Evolutionary conservation across 768 basidiomycete genomes (phyloP), one percentile per base, ranked within the genome.

Genomic region (Russula vinacea): DNA sequence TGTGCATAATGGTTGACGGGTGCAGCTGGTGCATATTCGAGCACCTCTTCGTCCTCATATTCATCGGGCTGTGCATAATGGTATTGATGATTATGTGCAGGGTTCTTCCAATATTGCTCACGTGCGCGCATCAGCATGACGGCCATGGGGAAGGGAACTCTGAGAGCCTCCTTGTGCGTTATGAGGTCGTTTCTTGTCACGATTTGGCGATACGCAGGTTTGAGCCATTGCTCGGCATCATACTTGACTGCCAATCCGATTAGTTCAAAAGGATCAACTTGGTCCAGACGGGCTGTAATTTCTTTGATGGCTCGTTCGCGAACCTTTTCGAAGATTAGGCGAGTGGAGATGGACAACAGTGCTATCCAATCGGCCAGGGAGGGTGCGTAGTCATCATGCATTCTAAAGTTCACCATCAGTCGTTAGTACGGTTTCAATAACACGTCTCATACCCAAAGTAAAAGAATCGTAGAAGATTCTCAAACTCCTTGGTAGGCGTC

Each of bases 161-260:
- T 56, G n/a, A 16, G 37, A 7, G 60, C 54, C 16, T 65, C 64
- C 56, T 24, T 19, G 8, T 61, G 54, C 6, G 49, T 39, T 33
- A 65, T 65, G 9, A 52, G 60, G 33, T 14, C 16, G 17, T 0
- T 1, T 6, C 65, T 67, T 5, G 9, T 56, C 45, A 67, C 65
- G 14, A 67, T 59, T 32, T 50, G 56, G 2, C 42, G 14, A 49
- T 68, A 60, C 0, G 69, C 66, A 3, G 66, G 69, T 24, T 62
- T 54, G 35, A 71, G 56, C 71, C 71, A 72, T 16, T 70, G 60
- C 16, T 47, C 24, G 8, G 69, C 68, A 24, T 62, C 64, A 59
- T 64, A 70, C 47, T 64, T 64, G 8, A 62, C 56, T 14, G 71
- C 66, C 22, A 70, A 44, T 3, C 52, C 37, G 26, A 74, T 52